Evolutionary conservation across 495 filamentous ascomycete genomes (phyloP).

Genomic region (Oidiodendron maius): DNA sequence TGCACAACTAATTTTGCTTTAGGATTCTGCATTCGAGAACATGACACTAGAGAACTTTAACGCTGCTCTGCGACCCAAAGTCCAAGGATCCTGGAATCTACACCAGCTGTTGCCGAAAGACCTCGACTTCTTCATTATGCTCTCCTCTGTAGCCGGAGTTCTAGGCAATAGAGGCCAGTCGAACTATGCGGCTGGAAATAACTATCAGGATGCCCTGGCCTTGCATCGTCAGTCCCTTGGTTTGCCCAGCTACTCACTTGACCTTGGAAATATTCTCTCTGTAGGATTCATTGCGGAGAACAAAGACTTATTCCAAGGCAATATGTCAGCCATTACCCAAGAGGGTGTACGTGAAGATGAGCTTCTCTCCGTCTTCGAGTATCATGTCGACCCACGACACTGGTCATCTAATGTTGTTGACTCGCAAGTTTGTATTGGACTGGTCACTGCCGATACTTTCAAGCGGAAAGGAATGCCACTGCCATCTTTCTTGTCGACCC

Average conservation of each 20-base stretch:
- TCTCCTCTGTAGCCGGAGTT: slow-evolving; percentile 53
- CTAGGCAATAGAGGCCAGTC: slow-evolving; percentile 53
- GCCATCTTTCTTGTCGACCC: neutral
- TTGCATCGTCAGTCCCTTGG: slow-evolving; percentile 37
- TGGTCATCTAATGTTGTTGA: slow-evolving; percentile 5
- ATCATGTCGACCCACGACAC: neutral
- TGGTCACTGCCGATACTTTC: neutral
- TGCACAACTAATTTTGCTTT: neutral
- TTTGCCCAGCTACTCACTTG: slow-evolving; percentile 41
- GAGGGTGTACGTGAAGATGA: neutral
- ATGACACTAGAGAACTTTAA: slow-evolving; percentile 43
- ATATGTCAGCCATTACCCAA: neutral
- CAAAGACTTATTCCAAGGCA: neutral
- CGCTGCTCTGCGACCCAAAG: slow-evolving; percentile 43
- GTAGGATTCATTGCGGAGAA: slow-evolving; percentile 18
- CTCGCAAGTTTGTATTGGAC: slow-evolving; percentile 4
- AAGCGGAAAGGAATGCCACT: neutral
- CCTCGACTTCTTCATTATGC: slow-evolving; percentile 61
- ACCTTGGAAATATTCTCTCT: slow-evolving; percentile 38
- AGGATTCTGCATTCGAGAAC: slow-evolving; percentile 43
- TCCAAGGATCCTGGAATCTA: slow-evolving; percentile 48
- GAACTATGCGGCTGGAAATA: slow-evolving; percentile 58
- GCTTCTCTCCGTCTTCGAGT: neutral
- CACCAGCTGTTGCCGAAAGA: slow-evolving; percentile 38
- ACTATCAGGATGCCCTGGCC: slow-evolving; percentile 47